Percentiles rank a stretch among this genome's conserved stretches.
Evolutionary conservation across 1,284 basidiomycete genomes (phyloP).

Genomic region (Tremellales sp.): DNA sequence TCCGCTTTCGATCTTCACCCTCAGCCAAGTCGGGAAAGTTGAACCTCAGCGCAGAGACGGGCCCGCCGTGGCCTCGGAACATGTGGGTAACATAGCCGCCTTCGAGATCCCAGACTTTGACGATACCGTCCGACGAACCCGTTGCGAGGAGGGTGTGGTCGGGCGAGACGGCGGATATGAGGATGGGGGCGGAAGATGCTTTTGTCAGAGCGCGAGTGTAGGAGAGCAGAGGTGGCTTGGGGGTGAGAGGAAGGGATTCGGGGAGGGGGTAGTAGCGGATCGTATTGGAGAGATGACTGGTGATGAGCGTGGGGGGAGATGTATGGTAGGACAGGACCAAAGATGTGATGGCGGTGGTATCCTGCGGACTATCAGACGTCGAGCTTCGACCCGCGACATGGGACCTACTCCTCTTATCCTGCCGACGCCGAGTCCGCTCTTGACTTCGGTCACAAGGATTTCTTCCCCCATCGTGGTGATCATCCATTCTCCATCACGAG

Average conservation of each 20-base stretch:
- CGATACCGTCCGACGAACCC: slow-evolving; percentile 89
- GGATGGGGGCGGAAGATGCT: slow-evolving; percentile 89
- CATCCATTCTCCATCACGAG: slow-evolving; percentile 71
- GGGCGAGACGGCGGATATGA: slow-evolving; percentile 77
- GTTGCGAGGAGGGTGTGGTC: slow-evolving; percentile 91
- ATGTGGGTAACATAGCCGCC: slow-evolving; percentile 90
- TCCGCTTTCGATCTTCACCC: slow-evolving; percentile 49
- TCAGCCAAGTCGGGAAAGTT: slow-evolving; percentile 58
- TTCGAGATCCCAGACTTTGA: slow-evolving; percentile 92
- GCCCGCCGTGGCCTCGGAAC: slow-evolving; percentile 94
- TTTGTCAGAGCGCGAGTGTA: slow-evolving; percentile 68
- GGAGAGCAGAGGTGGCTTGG: slow-evolving; percentile 47
- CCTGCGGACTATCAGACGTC: slow-evolving; percentile 35
- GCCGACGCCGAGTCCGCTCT: slow-evolving; percentile 69
- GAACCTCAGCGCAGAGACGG: slow-evolving; percentile 84
- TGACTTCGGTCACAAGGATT: slow-evolving; percentile 74
- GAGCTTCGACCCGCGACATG: background rate
- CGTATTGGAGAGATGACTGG: slow-evolving; percentile 52
- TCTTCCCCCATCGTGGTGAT: slow-evolving; percentile 85
- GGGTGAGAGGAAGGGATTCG: slow-evolving; percentile 15
- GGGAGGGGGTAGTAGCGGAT: slow-evolving; percentile 53
- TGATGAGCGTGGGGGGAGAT: slow-evolving; percentile 50
- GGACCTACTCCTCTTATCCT: slow-evolving; percentile 71
- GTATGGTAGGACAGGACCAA: slow-evolving; percentile 46
- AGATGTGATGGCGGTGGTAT: slow-evolving; percentile 55